Percentiles rank a stretch among this genome's conserved stretches.
Conservation (phyloP, 192 early-diverging fungal species). For the Chytriomyces sp. region DNA sequence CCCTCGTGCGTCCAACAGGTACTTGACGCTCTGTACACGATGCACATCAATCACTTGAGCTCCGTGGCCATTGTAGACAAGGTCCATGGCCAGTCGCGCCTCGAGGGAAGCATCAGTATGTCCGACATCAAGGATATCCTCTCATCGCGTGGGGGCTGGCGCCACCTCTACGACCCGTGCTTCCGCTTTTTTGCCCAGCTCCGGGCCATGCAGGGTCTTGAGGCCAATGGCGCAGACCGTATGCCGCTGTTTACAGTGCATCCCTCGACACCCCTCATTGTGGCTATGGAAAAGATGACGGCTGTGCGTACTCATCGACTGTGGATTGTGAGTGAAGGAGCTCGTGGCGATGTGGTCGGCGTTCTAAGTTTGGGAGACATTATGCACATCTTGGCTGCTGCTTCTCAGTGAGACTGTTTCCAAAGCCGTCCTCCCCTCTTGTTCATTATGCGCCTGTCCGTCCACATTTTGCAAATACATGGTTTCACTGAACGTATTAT, state of each 20-base stretch:
- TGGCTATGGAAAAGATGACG: constrained; percentile 57
- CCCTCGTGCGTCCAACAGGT: too few relatives aligned
- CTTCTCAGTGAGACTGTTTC: neutral
- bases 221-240: constrained; percentile 37
- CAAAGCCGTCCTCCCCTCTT: too few relatives aligned
- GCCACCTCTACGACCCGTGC: constrained; percentile 38
- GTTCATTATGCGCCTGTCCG: too few relatives aligned
- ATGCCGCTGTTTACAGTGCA: constrained; percentile 50
- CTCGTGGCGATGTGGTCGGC: constrained; percentile 42
- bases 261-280: constrained; percentile 44
- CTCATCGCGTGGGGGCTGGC: constrained; percentile 42
- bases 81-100: constrained; percentile 17
- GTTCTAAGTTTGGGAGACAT: constrained; percentile 46
- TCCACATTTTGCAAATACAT: too few relatives aligned
- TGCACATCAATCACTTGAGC: constrained; percentile 51
- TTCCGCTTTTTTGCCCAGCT: constrained; percentile 50
- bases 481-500: too few relatives aligned
- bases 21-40: constrained; percentile 51
- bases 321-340: constrained; percentile 48
- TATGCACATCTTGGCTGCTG: constrained; percentile 41
- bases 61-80: constrained; percentile 53
- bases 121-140: constrained; percentile 58
- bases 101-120: constrained; percentile 44
- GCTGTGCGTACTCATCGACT: constrained; percentile 52
- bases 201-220: constrained; percentile 39